Percentiles rank a stretch among this genome's conserved stretches.
Conservation (phyloP, 2,329 filamentous ascomycete genomes). For the Colletotrichum theobromicola region DNA sequence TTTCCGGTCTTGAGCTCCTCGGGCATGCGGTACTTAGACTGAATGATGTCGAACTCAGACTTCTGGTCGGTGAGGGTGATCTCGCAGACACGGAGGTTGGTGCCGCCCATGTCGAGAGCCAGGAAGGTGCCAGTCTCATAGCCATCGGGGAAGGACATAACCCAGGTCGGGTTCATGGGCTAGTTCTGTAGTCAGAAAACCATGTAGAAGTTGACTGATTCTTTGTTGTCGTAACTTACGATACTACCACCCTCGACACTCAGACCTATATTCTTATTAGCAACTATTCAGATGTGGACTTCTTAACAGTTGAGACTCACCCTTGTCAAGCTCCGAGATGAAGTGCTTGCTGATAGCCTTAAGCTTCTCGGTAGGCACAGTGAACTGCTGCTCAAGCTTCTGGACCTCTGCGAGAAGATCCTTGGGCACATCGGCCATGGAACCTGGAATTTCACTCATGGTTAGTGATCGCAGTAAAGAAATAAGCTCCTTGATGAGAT, state of each 20-base stretch:
- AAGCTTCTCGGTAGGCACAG: conserved; percentile 77
- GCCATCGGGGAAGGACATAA: conserved; percentile 87
- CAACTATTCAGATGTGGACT: background rate
- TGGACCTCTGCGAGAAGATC: conserved; percentile 82
- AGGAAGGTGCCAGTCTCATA: conserved; percentile 87
- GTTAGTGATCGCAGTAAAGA: background rate
- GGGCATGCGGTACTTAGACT: conserved; percentile 95
- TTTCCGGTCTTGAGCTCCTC: conserved; percentile 88
- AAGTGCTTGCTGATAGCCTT: conserved; percentile 94
- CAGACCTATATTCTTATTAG: conserved; percentile 61
- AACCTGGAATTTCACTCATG: conserved; percentile 60
- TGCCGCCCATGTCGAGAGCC: conserved; percentile 94
- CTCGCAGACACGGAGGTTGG: conserved; percentile 93
- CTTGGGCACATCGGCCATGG: conserved; percentile 89
- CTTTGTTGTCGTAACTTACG: conserved; percentile 58
- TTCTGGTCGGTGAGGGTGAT: conserved; percentile 87
- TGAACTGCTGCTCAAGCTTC: conserved; percentile 83
- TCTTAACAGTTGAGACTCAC: conserved; percentile 45
- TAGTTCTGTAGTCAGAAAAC: conserved; percentile 41
- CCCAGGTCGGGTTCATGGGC: conserved; percentile 99
- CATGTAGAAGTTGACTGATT: background rate
- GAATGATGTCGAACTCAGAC: conserved; percentile 91
- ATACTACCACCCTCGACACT: conserved; percentile 90
- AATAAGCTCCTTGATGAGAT: background rate
- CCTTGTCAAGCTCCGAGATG: conserved; percentile 84